Conservation (phyloP, 1,139 yeast genomes). For the Pichia inconspicua region DNA sequence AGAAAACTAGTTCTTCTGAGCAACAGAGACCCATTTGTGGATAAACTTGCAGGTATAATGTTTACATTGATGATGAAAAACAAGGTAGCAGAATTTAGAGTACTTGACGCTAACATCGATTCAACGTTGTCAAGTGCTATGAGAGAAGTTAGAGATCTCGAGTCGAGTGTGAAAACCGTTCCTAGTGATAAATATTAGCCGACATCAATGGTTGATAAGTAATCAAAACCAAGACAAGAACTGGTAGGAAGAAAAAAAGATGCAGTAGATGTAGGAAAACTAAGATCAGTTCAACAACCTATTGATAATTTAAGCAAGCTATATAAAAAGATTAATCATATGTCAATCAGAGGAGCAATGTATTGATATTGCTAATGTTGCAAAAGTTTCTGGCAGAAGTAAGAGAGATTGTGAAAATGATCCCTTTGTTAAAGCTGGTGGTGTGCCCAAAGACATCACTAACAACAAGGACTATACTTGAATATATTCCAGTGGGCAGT, state of each 20-base stretch:
- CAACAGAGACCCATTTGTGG: background rate
- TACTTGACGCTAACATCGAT: background rate
- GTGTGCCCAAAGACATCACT: no score
- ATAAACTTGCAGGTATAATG: background rate
- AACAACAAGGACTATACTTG: no score
- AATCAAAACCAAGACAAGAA: background rate
- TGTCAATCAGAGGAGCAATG: no score
- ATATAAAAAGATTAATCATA: no score
- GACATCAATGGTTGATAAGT: background rate
- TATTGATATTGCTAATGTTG: no score
- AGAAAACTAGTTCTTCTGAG: background rate
- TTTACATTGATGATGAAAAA: background rate
- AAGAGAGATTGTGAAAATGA: no score
- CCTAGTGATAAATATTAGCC: background rate
- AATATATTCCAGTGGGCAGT: no score
- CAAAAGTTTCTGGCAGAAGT: no score
- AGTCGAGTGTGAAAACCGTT: background rate
- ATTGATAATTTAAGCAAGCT: no score
- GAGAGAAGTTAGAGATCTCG: background rate
- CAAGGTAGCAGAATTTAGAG: background rate
- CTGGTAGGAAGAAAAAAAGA: background rate
- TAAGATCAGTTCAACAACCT: no score
- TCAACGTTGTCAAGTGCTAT: background rate
- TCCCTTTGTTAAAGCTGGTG: no score
- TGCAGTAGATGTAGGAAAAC: background rate